These are phyloP conservation scores for Rhododendron mucronatum DNA, from an alignment of 148 eudicot species.

Conservation along the genomic window DNA sequence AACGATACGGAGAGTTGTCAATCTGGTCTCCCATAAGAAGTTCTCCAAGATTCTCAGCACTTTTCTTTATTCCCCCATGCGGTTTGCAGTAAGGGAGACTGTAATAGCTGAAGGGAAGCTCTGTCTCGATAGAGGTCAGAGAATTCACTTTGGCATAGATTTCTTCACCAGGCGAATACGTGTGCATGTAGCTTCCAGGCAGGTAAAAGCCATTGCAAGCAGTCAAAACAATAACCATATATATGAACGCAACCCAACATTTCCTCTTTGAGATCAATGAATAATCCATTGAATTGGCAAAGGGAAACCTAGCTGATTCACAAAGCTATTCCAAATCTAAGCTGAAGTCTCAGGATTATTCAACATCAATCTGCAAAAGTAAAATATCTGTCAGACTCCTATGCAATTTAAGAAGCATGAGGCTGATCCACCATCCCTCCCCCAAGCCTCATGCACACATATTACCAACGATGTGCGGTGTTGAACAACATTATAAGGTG, in stretches of 20 bases:
- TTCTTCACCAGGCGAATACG: slow-evolving; percentile 38
- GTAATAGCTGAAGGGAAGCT: slow-evolving; percentile 75
- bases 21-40: slow-evolving; percentile 79
- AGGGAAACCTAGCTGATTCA: slow-evolving; percentile 11
- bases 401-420: not conserved
- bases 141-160: slow-evolving; percentile 70
- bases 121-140: slow-evolving; percentile 66
- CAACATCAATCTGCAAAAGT: slow-evolving; percentile 19
- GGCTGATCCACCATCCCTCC: not conserved
- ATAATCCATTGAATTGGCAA: slow-evolving; percentile 23
- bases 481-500: not conserved
- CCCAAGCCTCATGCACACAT: not conserved
- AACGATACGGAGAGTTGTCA: slow-evolving; percentile 65
- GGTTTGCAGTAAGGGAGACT: slow-evolving; percentile 73
- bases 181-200: slow-evolving; percentile 66
- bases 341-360: slow-evolving; percentile 5
- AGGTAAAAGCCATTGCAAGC: slow-evolving; percentile 59
- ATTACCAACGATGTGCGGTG: not conserved
- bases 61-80: slow-evolving; percentile 45
- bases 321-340: not conserved
- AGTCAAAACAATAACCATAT: slow-evolving; percentile 22
- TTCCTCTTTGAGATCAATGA: slow-evolving; percentile 28
- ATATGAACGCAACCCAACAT: slow-evolving; percentile 27
- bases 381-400: not conserved
- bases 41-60: slow-evolving; percentile 84